A percentile compares a stretch with the other conserved stretches of the same genome.
Evolutionary conservation across 1,139 yeast species (phyloP).

Genomic region (Saccharomyces hybrid): DNA sequence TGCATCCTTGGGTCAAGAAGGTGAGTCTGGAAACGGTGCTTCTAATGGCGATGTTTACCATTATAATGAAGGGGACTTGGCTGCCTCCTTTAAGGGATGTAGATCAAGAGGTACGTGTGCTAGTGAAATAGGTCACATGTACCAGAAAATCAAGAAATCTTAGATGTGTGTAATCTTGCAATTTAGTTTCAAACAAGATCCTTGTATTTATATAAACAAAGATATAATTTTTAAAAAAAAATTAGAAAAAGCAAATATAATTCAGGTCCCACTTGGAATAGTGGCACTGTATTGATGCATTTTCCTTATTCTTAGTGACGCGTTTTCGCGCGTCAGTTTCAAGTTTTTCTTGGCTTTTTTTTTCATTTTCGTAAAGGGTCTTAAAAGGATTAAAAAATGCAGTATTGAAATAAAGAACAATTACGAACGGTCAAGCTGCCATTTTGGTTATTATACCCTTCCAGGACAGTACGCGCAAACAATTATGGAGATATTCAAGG

Average conservation of each 20-base stretch:
- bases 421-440: neutral
- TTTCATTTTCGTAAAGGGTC: neutral
- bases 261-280: neutral
- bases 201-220: neutral
- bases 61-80: conserved; percentile 57
- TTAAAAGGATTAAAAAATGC: neutral
- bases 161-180: neutral
- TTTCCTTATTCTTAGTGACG: neutral
- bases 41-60: conserved; percentile 37
- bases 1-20: conserved; percentile 9
- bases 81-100: conserved; percentile 55
- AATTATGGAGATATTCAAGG: neutral
- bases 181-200: neutral
- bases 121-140: conserved; percentile 31
- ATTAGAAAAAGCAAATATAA: neutral
- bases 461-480: neutral
- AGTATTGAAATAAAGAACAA: neutral
- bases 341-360: neutral
- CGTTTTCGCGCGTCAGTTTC: neutral
- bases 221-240: neutral
- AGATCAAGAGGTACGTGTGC: conserved; percentile 44
- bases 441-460: neutral
- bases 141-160: neutral
- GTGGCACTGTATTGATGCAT: neutral
- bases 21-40: conserved; percentile 4